These are phyloP conservation scores for Xylariaceae sp. DNA, from an alignment of 2,329 filamentous ascomycete genomes.

Conservation along the genomic window DNA sequence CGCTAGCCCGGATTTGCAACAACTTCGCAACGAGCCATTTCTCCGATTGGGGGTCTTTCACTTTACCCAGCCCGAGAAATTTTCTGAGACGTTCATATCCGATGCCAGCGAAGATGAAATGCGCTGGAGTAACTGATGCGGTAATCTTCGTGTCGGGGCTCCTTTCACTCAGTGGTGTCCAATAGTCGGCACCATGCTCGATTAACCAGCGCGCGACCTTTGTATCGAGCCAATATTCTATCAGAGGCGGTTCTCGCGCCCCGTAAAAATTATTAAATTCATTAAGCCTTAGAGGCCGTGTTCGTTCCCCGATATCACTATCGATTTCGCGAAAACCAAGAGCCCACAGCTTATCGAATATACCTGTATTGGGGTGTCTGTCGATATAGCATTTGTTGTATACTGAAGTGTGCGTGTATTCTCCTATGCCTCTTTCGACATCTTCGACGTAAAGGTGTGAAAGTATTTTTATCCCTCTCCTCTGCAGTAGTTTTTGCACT, in stretches of 20 bases:
- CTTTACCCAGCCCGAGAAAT: too few relatives aligned
- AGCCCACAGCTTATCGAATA: background rate
- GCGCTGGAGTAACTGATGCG: background rate
- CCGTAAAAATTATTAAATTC: too few relatives aligned
- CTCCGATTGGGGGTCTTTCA: background rate
- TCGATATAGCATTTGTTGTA: too few relatives aligned
- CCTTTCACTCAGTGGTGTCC: conserved; percentile 5
- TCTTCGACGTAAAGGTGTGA: background rate
- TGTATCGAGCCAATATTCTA: background rate
- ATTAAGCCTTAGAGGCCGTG: too few relatives aligned
- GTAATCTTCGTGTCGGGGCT: background rate
- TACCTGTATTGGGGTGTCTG: too few relatives aligned
- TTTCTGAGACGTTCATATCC: too few relatives aligned
- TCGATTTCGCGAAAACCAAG: conserved; percentile 7
- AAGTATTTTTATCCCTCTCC: background rate
- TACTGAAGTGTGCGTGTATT: too few relatives aligned
- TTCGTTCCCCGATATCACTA: too few relatives aligned
- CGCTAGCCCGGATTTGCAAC: background rate
- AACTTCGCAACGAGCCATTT: background rate
- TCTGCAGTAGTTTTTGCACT: background rate
- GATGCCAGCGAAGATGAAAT: background rate
- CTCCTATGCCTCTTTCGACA: too few relatives aligned
- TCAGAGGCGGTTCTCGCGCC: background rate
- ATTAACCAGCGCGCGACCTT: background rate
- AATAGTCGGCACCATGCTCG: conserved; percentile 19